Base-by-base conservation (phyloP, 176 grass and related monocot species). In the Oryza meridionalis region DNA sequence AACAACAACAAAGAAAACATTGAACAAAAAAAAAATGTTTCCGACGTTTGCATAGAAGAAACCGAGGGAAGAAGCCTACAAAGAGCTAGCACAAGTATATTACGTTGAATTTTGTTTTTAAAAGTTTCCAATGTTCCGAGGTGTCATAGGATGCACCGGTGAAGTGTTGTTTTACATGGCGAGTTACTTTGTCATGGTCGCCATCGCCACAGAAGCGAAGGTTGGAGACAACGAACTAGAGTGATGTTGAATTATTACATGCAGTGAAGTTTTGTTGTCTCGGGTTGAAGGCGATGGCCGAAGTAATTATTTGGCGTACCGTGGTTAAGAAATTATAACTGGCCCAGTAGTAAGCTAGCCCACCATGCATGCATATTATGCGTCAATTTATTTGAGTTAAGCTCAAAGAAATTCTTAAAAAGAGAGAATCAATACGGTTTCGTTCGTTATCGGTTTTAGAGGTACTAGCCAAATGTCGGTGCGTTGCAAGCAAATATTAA, bases 141-240 rank as follows among this genome's bases (percentile, higher is more conserved):
- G 58, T 40, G 65, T 72, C 88, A 44, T 90, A 7, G 88, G 78
- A 86, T 46, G 4, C 67, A 73, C 67, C 88, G 38, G 88, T n/a
- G 22, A 19, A 26, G 33, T 7, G 45, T 82, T 72, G 78, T 86
- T 77, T 67, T 38, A 42, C 35, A 77, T 19, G 83, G 3, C 5
- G 66, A 0, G n/a, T 13, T 33, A 37, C 88, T 82, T 90, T 26
- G 88, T 79, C 88, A 68, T 21, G 46, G 73, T 26, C 88, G 37
- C 6, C 37, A 35, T 35, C 7, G 88, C 78, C 88, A 78, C 12
- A 83, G 67, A 84, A 88, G 45, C 75, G 59, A 78, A 78, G 19
- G 75, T 50, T 9, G 46, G 81, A 45, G 75, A 79, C 83, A 78
- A 84, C 3, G 78, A 73, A 33, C 38, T 11, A 40, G 33, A 31